A percentile compares a stretch with the other conserved stretches of the same genome.
Conservation (phyloP, 2,329 filamentous ascomycete genomes). For the Aspergillus latus region DNA sequence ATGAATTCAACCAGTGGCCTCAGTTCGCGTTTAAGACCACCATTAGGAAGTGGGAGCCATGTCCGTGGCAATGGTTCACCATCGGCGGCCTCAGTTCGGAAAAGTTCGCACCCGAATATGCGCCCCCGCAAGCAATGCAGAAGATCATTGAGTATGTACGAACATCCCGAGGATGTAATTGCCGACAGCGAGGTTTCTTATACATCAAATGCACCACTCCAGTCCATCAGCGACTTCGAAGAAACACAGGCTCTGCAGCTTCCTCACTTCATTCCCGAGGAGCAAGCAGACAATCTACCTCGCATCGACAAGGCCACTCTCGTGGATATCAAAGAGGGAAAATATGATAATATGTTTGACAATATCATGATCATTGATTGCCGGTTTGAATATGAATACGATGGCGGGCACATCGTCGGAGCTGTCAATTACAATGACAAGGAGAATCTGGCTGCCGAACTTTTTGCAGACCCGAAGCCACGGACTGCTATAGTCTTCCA, state of each 20-base stretch:
- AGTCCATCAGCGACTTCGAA: slow-evolving; percentile 81
- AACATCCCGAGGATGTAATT: slow-evolving; percentile 83
- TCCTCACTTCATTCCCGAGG: slow-evolving; percentile 79
- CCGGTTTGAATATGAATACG: slow-evolving; percentile 97
- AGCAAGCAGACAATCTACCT: slow-evolving; percentile 80
- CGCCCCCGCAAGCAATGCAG: slow-evolving; percentile 86
- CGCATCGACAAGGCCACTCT: slow-evolving; percentile 81
- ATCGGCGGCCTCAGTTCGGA: slow-evolving; percentile 67
- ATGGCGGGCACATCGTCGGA: slow-evolving; percentile 90
- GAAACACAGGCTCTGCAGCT: slow-evolving; percentile 71
- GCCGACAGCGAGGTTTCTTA: slow-evolving; percentile 68
- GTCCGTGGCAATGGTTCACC: slow-evolving; percentile 73
- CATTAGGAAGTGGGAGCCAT: slow-evolving; percentile 59
- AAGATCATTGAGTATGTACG: slow-evolving; percentile 96
- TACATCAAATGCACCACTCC: slow-evolving; percentile 57
- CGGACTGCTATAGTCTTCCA: slow-evolving; percentile 87
- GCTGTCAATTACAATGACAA: slow-evolving; percentile 98
- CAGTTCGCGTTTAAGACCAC: slow-evolving; percentile 62
- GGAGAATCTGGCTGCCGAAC: slow-evolving; percentile 73
- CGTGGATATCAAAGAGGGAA: slow-evolving; percentile 82
- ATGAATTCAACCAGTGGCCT: slow-evolving; percentile 59
- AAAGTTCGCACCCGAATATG: slow-evolving; percentile 68
- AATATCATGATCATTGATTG: slow-evolving; percentile 90
- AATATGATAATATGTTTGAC: slow-evolving; percentile 73
- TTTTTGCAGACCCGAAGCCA: slow-evolving; percentile 70